phyloP scores from a whole-genome alignment of 225 moss, liverwort and hornwort genomes.

The Thuidium tamariscinum region DNA sequence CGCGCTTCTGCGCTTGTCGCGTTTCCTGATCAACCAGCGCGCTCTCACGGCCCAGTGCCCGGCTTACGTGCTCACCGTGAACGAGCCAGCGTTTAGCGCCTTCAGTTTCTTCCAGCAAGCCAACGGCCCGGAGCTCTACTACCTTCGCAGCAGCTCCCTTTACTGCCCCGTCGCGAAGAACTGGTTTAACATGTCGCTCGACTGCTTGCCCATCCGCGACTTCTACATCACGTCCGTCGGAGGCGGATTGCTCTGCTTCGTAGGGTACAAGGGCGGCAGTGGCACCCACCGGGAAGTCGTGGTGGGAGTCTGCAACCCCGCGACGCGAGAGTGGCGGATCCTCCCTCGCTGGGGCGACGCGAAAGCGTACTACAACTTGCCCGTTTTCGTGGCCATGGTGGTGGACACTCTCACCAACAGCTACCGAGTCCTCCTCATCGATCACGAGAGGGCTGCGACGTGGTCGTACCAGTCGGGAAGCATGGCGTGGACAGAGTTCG shows the following conservation, averaged over 20 bases:
- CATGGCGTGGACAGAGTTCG: background rate
- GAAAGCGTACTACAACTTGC: background rate
- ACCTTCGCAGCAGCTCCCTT: slow-evolving; percentile 9
- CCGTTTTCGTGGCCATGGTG: slow-evolving; percentile 28
- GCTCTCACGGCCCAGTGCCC: background rate
- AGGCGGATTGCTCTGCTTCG: slow-evolving; percentile 19
- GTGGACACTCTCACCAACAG: background rate
- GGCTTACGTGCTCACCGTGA: slow-evolving; percentile 11
- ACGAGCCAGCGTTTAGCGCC: slow-evolving; percentile 8
- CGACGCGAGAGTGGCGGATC: slow-evolving; percentile 1
- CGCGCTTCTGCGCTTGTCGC: background rate
- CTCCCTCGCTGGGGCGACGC: background rate
- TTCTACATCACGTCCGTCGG: slow-evolving; percentile 20
- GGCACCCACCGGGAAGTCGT: slow-evolving; percentile 6
- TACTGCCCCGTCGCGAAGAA: slow-evolving; percentile 9
- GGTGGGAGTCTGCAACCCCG: slow-evolving; percentile 18
- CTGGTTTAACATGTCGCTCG: slow-evolving; percentile 20
- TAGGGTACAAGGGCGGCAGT: background rate
- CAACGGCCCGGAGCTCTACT: slow-evolving; percentile 8
- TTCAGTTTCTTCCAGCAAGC: slow-evolving; percentile 13
- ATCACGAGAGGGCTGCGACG: slow-evolving; percentile 1
- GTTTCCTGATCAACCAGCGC: slow-evolving; percentile 1
- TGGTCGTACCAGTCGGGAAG: background rate
- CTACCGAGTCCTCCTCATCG: slow-evolving; percentile 11
- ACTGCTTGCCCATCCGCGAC: slow-evolving; percentile 7